Percentiles rank a stretch among this genome's conserved stretches.
Conservation (phyloP, 495 filamentous ascomycete genomes). For the Poronia punctata region DNA sequence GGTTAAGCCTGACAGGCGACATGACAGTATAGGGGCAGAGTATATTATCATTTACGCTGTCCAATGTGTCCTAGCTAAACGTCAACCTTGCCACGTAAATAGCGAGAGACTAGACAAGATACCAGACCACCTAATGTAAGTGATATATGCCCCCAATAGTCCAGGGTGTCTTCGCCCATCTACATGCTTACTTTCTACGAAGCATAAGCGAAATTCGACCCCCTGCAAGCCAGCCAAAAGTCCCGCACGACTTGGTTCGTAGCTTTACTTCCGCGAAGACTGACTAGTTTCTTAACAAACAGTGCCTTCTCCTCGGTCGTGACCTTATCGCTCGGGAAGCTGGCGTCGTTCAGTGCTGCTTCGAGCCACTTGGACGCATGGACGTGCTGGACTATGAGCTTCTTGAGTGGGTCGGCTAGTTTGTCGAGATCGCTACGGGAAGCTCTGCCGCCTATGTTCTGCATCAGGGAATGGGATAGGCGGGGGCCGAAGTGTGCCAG, state of each 20-base stretch:
- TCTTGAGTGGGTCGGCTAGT: conserved; percentile 71
- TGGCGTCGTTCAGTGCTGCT: conserved; percentile 42
- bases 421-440: conserved; percentile 71
- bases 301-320: conserved; percentile 50
- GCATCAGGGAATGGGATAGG: conserved; percentile 51
- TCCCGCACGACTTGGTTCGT: conserved; percentile 56
- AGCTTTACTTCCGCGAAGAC: conserved; percentile 51
- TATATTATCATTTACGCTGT: too few relatives aligned
- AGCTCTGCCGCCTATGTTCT: conserved; percentile 67
- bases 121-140: too few relatives aligned
- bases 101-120: too few relatives aligned
- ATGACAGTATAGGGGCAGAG: too few relatives aligned
- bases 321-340: conserved; percentile 59
- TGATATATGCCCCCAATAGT: too few relatives aligned
- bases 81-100: too few relatives aligned
- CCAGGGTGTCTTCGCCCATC: too few relatives aligned
- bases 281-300: conserved; percentile 55
- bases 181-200: too few relatives aligned
- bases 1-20: too few relatives aligned
- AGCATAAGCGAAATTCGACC: conserved; percentile 59
- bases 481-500: conserved; percentile 54
- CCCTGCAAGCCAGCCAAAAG: conserved; percentile 66
- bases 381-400: conserved; percentile 60
- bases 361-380: conserved; percentile 55
- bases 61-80: too few relatives aligned